Evolutionary conservation across 805 yeast genomes (phyloP), one percentile per base, ranked within the genome.

Genomic region (Ascoidea tarda): DNA sequence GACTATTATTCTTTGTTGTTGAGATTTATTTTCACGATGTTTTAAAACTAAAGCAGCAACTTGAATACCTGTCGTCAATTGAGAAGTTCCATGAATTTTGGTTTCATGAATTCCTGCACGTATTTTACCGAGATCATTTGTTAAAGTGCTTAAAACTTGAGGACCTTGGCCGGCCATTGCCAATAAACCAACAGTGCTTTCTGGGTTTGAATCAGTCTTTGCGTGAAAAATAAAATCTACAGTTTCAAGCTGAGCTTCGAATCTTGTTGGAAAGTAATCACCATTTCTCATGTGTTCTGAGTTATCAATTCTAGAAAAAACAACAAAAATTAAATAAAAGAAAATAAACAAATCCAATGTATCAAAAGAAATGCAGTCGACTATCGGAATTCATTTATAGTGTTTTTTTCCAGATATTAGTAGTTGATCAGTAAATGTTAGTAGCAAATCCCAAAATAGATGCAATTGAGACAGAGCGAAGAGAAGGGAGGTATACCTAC

Each of bases 241-340:
- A 6, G 96, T 82, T 57, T 93, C 96, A 56, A 86, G 73, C 68
- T 93, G 96, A 1, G 98, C 96, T 58, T 86, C 95, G 64, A 82
- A 90, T 62, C 99, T 77, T 14, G 90, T 82, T 16, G 95, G 81
- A 45, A 86, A 76, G 63, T 83, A 93, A 67, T 93, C 99, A 38
- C 98, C 99, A 65, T 93, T 93, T 62, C 99, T 77, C 79, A 90
- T 86, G 68, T 76, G 91, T 71, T 93, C 99, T 51, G 96, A 88
- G 74, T 89, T 91, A 73, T 93, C 99, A 63, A 93, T 78, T 63
- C 44, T 38, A 38, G 8, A 38, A 6, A 16, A 51, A 8, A 16
- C 16, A 16, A 16, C 50, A 51, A 50, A 52, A 32, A 16, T 21
- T 21, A 52, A 6, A 38, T 52, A 48, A 14, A 48, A 28, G 51